phyloP scores from a whole-genome alignment of 306 rosid species.

The Macrotyloma uniflorum region DNA sequence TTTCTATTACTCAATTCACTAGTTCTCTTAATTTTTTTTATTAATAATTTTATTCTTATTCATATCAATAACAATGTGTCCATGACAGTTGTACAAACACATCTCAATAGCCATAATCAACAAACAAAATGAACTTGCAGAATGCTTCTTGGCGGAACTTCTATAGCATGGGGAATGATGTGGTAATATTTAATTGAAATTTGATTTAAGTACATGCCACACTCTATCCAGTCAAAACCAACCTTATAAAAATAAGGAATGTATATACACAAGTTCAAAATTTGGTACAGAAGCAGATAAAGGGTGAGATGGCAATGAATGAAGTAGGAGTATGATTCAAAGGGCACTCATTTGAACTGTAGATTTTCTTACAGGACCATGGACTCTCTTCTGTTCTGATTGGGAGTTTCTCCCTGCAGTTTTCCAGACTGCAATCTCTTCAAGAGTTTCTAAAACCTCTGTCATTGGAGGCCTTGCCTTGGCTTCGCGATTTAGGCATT shows the following conservation, averaged over 20 bases:
- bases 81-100: not conserved
- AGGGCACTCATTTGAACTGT: slow-evolving; percentile 48
- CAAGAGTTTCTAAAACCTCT: slow-evolving; percentile 68
- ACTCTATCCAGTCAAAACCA: slow-evolving; percentile 25
- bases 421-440: slow-evolving; percentile 64
- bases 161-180: slow-evolving; percentile 14
- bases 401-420: slow-evolving; percentile 47
- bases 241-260: slow-evolving; percentile 37
- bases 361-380: slow-evolving; percentile 41
- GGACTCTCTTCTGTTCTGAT: slow-evolving; percentile 44
- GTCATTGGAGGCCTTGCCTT: slow-evolving; percentile 78
- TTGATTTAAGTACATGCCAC: slow-evolving; percentile 33
- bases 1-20: no score
- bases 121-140: slow-evolving; percentile 3
- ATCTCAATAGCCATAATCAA: slow-evolving; percentile 4
- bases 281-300: slow-evolving; percentile 50
- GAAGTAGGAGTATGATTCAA: slow-evolving; percentile 49
- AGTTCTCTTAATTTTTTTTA: no score
- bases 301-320: slow-evolving; percentile 56
- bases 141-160: slow-evolving; percentile 12
- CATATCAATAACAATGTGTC: no score
- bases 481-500: slow-evolving; percentile 69
- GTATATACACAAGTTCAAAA: slow-evolving; percentile 32
- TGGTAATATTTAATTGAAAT: slow-evolving; percentile 22
- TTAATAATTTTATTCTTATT: no score